Percentiles rank a stretch among this genome's conserved stretches.
These are phyloP conservation scores for Sphaerulina vaccinii DNA, from an alignment of 2,329 filamentous ascomycete genomes.

Conservation along the genomic window DNA sequence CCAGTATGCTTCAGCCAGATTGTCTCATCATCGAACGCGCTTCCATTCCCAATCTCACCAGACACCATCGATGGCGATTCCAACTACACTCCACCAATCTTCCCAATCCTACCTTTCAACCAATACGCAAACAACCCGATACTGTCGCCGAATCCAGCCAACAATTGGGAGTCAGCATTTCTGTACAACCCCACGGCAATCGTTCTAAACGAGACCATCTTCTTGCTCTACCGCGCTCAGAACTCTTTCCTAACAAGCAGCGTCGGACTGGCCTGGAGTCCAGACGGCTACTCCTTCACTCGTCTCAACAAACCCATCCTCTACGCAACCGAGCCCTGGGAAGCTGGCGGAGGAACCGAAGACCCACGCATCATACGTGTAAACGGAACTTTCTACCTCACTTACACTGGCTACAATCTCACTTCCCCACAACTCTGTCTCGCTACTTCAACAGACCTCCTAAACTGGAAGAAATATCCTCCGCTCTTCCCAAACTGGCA, in stretches of 20 bases:
- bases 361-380: constrained; percentile 40
- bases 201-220: constrained; percentile 35
- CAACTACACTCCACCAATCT: constrained; percentile 31
- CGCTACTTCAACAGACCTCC: constrained; percentile 40
- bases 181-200: constrained; percentile 36
- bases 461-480: constrained; percentile 38
- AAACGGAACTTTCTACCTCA: constrained; percentile 42
- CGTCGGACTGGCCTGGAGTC: constrained; percentile 41
- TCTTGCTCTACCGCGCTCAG: constrained; percentile 41
- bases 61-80: constrained; percentile 29
- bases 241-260: constrained; percentile 36
- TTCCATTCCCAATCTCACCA: constrained; percentile 11
- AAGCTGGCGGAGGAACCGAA: constrained; percentile 37
- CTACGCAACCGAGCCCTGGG: constrained; percentile 37
- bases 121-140: constrained; percentile 32
- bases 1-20: background rate
- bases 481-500: constrained; percentile 34
- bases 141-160: constrained; percentile 22
- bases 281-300: constrained; percentile 39
- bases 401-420: constrained; percentile 40
- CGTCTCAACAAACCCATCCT: constrained; percentile 37
- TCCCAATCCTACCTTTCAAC: constrained; percentile 33
- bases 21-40: constrained; percentile 5
- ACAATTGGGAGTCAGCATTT: constrained; percentile 34
- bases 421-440: constrained; percentile 37